Percentiles rank a stretch among this genome's conserved stretches.
Evolutionary conservation across 176 grass and related monocot genomes (phyloP).

Genomic region (Canna indica): DNA sequence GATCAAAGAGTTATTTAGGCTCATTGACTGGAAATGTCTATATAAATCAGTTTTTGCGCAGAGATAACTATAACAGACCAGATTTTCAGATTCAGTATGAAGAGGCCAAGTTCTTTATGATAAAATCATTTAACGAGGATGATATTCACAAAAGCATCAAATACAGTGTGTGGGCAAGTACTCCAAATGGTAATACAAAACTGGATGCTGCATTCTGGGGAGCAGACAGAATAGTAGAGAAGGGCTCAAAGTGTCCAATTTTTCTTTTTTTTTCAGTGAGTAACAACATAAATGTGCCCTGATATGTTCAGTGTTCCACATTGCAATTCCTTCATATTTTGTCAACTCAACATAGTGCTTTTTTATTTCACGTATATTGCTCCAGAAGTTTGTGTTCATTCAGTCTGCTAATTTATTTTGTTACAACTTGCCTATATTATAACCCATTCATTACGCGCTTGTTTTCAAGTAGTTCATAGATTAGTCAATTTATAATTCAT

Average conservation of each 20-base stretch:
- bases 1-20: slow-evolving; percentile 21
- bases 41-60: slow-evolving; percentile 23
- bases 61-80: slow-evolving; percentile 11
- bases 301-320: slow-evolving; percentile 14
- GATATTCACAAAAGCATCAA: slow-evolving; percentile 20
- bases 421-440: no score
- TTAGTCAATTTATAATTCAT: no score
- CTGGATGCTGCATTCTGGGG: slow-evolving; percentile 1
- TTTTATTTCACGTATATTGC: not conserved
- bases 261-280: slow-evolving; percentile 89
- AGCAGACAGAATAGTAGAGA: slow-evolving; percentile 14
- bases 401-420: not conserved
- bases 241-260: slow-evolving; percentile 46
- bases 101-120: slow-evolving; percentile 19
- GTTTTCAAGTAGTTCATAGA: no score
- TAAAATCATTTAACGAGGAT: slow-evolving; percentile 14
- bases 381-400: not conserved
- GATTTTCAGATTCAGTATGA: slow-evolving; percentile 20
- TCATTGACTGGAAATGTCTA: slow-evolving; percentile 21
- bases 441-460: no score
- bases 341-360: not conserved
- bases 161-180: slow-evolving; percentile 18
- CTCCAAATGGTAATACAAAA: slow-evolving; percentile 5
- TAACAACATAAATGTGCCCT: slow-evolving; percentile 20
- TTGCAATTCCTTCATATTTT: slow-evolving; percentile 2